Evolutionary conservation across 371 early-diverging fungal genomes (phyloP).

Genomic region (Quaeritorhiza haematococci): DNA sequence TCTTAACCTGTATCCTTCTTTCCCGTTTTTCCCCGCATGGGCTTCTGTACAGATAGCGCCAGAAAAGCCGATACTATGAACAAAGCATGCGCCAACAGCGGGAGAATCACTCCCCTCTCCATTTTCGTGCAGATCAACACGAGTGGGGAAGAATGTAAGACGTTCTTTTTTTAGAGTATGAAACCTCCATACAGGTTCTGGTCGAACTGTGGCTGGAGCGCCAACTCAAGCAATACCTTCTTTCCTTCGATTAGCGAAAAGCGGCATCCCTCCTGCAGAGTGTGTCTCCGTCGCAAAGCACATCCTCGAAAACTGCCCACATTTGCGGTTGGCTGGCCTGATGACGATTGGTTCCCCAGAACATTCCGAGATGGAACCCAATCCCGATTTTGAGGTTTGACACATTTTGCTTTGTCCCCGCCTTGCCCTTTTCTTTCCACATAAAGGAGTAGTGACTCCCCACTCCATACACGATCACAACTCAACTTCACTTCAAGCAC

Average conservation of each 20-base stretch:
- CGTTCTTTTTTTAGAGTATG: not conserved
- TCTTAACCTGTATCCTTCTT: no score
- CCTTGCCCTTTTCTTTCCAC: no score
- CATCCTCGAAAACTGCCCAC: constrained; percentile 61
- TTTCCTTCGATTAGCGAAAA: constrained; percentile 58
- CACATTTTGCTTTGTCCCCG: no score
- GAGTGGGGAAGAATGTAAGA: constrained; percentile 77
- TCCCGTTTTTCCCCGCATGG: no score
- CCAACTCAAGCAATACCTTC: constrained; percentile 1
- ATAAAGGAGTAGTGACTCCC: no score
- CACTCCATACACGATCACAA: no score
- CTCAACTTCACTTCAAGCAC: no score
- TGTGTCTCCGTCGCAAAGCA: constrained; percentile 48
- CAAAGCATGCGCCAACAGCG: constrained; percentile 53
- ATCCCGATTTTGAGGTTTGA: constrained; percentile 79
- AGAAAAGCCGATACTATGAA: constrained; percentile 80
- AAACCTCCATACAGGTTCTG: not conserved
- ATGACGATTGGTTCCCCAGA: constrained; percentile 90
- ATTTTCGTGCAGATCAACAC: constrained; percentile 94
- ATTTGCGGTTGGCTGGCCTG: constrained; percentile 71
- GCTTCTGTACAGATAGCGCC: constrained; percentile 41
- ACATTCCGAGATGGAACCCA: constrained; percentile 29
- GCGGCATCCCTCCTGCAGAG: constrained; percentile 61
- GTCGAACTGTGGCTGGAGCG: not conserved
- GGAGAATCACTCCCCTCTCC: constrained; percentile 50